Percentiles rank a stretch among this genome's conserved stretches.
phyloP scores from a whole-genome alignment of 805 yeast genomes.

The Metschnikowia lachancei region DNA sequence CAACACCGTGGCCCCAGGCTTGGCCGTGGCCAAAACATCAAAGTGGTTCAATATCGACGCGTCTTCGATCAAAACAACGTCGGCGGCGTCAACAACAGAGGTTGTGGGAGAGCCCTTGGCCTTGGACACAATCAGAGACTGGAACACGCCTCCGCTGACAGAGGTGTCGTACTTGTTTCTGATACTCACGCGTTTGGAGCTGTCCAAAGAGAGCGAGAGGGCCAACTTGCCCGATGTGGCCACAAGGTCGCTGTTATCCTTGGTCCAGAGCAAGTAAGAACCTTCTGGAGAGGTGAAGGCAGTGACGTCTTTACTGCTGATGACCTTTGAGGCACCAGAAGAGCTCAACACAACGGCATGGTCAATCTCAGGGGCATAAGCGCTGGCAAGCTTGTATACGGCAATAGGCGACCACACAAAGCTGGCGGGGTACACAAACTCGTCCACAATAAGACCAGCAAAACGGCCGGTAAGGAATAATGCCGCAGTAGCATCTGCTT shows the following conservation, averaged over 20 bases:
- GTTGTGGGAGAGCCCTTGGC: constrained; percentile 9
- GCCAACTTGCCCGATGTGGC: constrained; percentile 64
- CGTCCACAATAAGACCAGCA: constrained; percentile 43
- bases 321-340: constrained; percentile 15
- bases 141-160: constrained; percentile 70
- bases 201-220: constrained; percentile 65
- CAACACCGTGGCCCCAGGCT: constrained; percentile 51
- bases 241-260: constrained; percentile 57
- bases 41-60: constrained; percentile 50
- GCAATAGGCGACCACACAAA: constrained; percentile 58
- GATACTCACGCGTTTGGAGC: constrained; percentile 48
- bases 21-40: constrained; percentile 62
- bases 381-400: constrained; percentile 45
- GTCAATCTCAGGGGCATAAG: constrained; percentile 36
- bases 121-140: constrained; percentile 55
- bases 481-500: constrained; percentile 71
- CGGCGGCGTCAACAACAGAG: constrained; percentile 53
- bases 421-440: constrained; percentile 49
- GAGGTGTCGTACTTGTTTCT: constrained; percentile 71
- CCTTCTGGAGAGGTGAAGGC: constrained; percentile 45
- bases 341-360: constrained; percentile 26
- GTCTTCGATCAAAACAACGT: constrained; percentile 63
- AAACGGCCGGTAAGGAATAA: constrained; percentile 51
- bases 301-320: constrained; percentile 17
- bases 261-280: constrained; percentile 60